Evolutionary conservation across 1,284 basidiomycete species (phyloP), one percentile per base, ranked within the genome.

Genomic region (Ceraceosorus guamensis): DNA sequence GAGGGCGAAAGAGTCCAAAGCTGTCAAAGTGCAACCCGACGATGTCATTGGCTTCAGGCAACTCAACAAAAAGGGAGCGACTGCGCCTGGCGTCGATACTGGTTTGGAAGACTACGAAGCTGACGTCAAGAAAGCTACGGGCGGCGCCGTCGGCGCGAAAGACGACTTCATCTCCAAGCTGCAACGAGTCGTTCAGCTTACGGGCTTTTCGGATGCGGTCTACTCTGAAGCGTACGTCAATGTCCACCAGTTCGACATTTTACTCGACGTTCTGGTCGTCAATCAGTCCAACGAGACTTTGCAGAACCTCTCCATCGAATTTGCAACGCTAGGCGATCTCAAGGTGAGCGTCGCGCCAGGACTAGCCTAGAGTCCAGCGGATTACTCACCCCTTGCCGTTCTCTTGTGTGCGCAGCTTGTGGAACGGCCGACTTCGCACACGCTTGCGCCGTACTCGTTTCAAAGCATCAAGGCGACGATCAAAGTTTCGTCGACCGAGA

Each of bases 391-490:
- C n/a, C n/a, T n/a, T n/a, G n/a, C n/a, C n/a, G n/a, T n/a, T n/a
- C n/a, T n/a, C n/a, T n/a, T n/a, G n/a, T n/a, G n/a, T n/a, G n/a
- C n/a, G n/a, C n/a, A n/a, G 78, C 85, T 99, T 13, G 91, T 98
- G 13, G 95, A 99, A 77, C 83, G 93, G 30, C 93, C 95, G 1
- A 82, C 88, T 2, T 85, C 91, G 10, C 88, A 93, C 76, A 98
- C 92, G 0, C 83, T 99, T 46, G 93, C 85, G 0, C 93, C 93
- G 0, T 91, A 97, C 73, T 89, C 88, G 35, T 98, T 97, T 87
- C 95, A 97, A 78, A 91, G 87, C 75, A 91, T 98, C 80, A 97
- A 97, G 77, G 91, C 93, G 13, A 97, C 93, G 0, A 95, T 99
- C 81, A 98, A 99, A 81, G 89, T 86, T 33, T 71, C 70, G 14